These are phyloP conservation scores for Colletotrichum tropicale DNA, from an alignment of 2,329 filamentous ascomycete genomes.

Conservation along the genomic window DNA sequence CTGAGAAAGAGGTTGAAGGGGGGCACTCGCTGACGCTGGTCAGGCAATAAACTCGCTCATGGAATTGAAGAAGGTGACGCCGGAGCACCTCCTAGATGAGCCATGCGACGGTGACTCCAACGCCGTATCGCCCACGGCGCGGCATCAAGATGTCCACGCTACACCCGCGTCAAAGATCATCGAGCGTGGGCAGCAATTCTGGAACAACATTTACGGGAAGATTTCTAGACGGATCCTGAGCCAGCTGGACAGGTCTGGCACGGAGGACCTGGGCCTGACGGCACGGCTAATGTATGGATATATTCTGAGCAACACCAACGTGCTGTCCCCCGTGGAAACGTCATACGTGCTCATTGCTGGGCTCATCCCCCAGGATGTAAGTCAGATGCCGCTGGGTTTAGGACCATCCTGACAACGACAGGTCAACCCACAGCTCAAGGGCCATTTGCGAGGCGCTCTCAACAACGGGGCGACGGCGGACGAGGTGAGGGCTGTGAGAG, in stretches of 20 bases:
- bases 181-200: slow-evolving; percentile 49
- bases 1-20: not conserved
- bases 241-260: slow-evolving; percentile 52
- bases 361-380: slow-evolving; percentile 55
- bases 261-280: slow-evolving; percentile 52
- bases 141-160: slow-evolving; percentile 41
- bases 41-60: slow-evolving; percentile 53
- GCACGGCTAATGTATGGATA: slow-evolving; percentile 55
- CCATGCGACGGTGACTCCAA: slow-evolving; percentile 26
- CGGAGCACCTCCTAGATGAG: slow-evolving; percentile 42
- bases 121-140: slow-evolving; percentile 40
- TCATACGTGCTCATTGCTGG: slow-evolving; percentile 56
- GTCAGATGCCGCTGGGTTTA: slow-evolving; percentile 13
- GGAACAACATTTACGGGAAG: slow-evolving; percentile 54
- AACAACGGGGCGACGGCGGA: slow-evolving; percentile 54
- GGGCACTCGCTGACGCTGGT: not conserved
- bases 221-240: slow-evolving; percentile 50
- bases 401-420: slow-evolving; percentile 24
- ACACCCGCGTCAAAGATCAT: slow-evolving; percentile 39
- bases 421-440: slow-evolving; percentile 58
- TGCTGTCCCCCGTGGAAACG: slow-evolving; percentile 51
- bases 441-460: slow-evolving; percentile 54
- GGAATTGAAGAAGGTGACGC: slow-evolving; percentile 47
- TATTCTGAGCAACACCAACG: slow-evolving; percentile 49
- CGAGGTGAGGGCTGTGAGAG: slow-evolving; percentile 52